A percentile compares a stretch with the other conserved stretches of the same genome.
phyloP scores from a whole-genome alignment of 345 rosid genomes.

The Lenwebbia sp. region DNA sequence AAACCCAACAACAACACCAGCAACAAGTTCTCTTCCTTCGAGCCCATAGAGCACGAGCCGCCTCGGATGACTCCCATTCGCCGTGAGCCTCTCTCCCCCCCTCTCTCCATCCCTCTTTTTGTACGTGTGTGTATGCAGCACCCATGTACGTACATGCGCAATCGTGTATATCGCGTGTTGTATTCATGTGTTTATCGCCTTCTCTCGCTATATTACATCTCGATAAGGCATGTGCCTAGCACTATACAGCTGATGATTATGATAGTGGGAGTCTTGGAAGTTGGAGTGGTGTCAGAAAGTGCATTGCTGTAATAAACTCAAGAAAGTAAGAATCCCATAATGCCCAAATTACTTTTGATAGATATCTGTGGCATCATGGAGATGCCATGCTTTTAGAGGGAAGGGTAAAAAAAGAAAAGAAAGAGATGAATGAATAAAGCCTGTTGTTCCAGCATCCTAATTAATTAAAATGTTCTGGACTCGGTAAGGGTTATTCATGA shows the following conservation, averaged over 20 bases:
- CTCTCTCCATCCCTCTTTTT: background rate
- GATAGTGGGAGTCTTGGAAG: background rate
- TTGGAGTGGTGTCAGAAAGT: background rate
- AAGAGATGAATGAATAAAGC: background rate
- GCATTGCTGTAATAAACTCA: background rate
- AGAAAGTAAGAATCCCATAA: background rate
- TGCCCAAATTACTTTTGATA: background rate
- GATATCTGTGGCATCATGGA: background rate
- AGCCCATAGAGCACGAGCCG: slow-evolving; percentile 40
- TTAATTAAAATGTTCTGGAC: background rate
- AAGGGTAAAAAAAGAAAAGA: background rate
- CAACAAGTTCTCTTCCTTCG: slow-evolving; percentile 29
- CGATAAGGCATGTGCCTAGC: background rate
- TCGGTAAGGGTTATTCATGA: background rate
- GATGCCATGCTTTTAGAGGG: background rate
- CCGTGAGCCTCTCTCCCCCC: slow-evolving; percentile 34
- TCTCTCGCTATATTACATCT: background rate
- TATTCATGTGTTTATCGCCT: background rate
- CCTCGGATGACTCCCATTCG: slow-evolving; percentile 73
- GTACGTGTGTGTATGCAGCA: background rate
- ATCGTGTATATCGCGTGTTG: background rate
- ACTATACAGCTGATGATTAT: background rate
- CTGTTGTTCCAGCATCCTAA: background rate
- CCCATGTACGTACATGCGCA: background rate
- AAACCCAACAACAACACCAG: slow-evolving; percentile 10